Base-by-base conservation (phyloP, 2,329 filamentous ascomycete species). In the Aspergillus calidoustus region DNA sequence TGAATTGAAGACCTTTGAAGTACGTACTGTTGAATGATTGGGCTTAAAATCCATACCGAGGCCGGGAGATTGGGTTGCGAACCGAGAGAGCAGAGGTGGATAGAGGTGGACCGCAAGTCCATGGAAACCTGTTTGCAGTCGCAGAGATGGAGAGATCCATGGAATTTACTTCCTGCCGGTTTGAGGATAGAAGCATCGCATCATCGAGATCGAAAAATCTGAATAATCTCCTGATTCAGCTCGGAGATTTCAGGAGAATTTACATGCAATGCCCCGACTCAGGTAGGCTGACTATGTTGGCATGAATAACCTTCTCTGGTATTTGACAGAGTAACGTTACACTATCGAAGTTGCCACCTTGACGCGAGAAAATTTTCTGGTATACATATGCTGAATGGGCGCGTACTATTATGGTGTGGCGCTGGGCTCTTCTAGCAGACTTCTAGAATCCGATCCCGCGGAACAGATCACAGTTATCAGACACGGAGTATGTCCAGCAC, bases 271-370 rank as follows among this genome's bases (percentile, higher is more conserved):
- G 48, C 54, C 41, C 31, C 46, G 54, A 31, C 46, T 25, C 8
- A 15, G 13, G 7, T 30, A 50, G 25, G 48, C 48, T 50, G 48
- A 50, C 48, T 50, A 23, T 50, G 48, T 31, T 52, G 49, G 25
- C 30, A 52, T 54, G 52, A 44, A 44, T 44, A 7, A 19, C n/a
- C 19, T n/a, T n/a, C 23, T 31, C 6, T 54, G 34, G 51, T 25
- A 23, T 46, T 54, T 23, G 52, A 55, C 23, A 31, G 23, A 41
- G 51, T 54, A 55, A 60, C 51, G 52, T 60, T 60, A 55, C 57
- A 59, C 56, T 25, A 46, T 49, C 49, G 30, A 34, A 15, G n/a
- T 59, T 49, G 57, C 57, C 57, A 59, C 57, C 44, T 25, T 30
- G 41, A n/a, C 41, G 8, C 19, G 22, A 23, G 13, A 48, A 15